Base-by-base conservation (phyloP, 441 rosid species). In the Aleurites moluccanus region DNA sequence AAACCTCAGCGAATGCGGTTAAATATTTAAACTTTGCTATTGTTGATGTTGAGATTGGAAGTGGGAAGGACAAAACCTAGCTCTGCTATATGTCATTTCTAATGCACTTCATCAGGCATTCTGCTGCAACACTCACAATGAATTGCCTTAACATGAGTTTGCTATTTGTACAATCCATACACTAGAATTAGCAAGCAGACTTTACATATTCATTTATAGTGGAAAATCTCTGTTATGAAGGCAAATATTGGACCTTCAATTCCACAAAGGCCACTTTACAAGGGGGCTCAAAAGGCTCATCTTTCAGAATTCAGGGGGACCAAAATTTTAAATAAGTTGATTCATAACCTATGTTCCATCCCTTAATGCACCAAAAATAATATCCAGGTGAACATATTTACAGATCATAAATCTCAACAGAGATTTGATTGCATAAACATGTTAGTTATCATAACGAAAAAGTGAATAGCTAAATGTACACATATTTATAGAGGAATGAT, bases 81-180 rank as follows among this genome's bases (percentile, higher is more conserved):
- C n/a, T n/a, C n/a, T n/a, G n/a, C n/a, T n/a, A n/a, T 13, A 45
- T 45, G 49, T 45, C 63, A 69, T 55, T 57, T 56, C 55, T 56
- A 69, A 18, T 55, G 16, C 50, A 70, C 16, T 52, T 53, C 35
- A 1, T 14, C 40, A 49, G 60, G 60, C 42, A 67, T 68, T 50
- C 6, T 16, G 10, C 40, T 68, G 60, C 40, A 18, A 28, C 16
- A 30, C 21, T 18, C 25, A 28, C 2, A 10, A 33, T 35, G 50
- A 55, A 62, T 62, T 62, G 6, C 40, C 30, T 67, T 67, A 18
- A 28, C 16, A 50, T 27, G 15, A 23, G 33, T 28, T 23, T 28
- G 30, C 42, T 28, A 28, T 28, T 49, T 18, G 25, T 67, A 30
- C 5, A 27, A 30, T 28, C 25, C 59, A 49, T 10, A 28, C 21